Conservation (phyloP, 495 filamentous ascomycete species). For the Xylona heveae region DNA sequence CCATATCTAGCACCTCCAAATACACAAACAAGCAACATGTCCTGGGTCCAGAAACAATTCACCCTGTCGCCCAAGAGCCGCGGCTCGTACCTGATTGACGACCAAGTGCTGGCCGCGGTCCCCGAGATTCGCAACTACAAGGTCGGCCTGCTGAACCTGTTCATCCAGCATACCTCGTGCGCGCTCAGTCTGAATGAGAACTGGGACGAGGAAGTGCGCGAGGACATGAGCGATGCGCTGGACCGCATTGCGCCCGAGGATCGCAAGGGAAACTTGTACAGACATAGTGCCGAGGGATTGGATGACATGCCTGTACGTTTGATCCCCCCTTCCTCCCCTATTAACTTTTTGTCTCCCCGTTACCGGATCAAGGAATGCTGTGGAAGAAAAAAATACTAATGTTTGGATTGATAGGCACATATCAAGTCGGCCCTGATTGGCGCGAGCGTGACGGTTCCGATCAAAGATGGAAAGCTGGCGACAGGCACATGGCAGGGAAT, state of each 20-base stretch:
- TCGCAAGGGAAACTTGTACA: constrained; percentile 49
- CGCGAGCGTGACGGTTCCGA: constrained; percentile 72
- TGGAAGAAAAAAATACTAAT: no score
- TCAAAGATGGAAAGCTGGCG: constrained; percentile 60
- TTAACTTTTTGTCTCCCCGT: constrained; percentile 1
- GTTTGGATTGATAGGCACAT: constrained; percentile 39
- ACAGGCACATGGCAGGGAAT: constrained; percentile 58
- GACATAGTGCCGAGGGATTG: constrained; percentile 70
- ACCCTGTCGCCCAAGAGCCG: constrained; percentile 49
- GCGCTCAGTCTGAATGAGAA: constrained; percentile 86
- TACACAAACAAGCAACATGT: constrained; percentile 23
- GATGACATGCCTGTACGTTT: constrained; percentile 69
- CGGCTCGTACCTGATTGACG: constrained; percentile 80
- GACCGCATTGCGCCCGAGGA: constrained; percentile 74
- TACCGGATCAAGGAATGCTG: no score
- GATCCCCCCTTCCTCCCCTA: background rate
- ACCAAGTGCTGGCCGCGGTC: constrained; percentile 26
- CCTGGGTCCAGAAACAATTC: constrained; percentile 65
- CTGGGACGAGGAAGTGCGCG: constrained; percentile 60
- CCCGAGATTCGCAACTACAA: constrained; percentile 65
- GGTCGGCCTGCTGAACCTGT: constrained; percentile 69
- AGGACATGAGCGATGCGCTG: constrained; percentile 83
- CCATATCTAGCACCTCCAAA: constrained; percentile 4
- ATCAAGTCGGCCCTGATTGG: constrained; percentile 81
- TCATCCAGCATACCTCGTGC: constrained; percentile 80